Evolutionary conservation across 1,284 basidiomycete genomes (phyloP).

Genomic region (Sphagnurus paluster): DNA sequence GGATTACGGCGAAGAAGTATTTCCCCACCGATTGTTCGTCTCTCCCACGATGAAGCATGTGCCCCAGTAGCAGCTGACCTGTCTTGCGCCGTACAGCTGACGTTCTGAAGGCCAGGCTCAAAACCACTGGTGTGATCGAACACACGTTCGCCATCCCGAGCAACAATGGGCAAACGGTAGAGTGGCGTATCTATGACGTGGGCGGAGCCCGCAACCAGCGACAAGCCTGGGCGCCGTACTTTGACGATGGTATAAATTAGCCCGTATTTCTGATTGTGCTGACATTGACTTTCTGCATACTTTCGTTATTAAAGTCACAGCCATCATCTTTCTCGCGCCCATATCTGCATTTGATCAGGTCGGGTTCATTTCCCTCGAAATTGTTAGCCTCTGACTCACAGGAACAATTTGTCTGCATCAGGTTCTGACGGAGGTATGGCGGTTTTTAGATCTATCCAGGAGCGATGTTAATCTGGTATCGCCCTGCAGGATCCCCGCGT

Average conservation of each 20-base stretch:
- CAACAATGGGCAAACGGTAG: slow-evolving; percentile 55
- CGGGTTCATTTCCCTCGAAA: slow-evolving; percentile 11
- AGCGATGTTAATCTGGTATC: slow-evolving; percentile 8
- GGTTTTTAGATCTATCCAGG: slow-evolving; percentile 13
- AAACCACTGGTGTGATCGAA: slow-evolving; percentile 78
- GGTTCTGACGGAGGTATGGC: slow-evolving; percentile 65
- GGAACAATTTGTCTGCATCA: slow-evolving; percentile 20
- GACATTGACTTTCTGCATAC: slow-evolving; percentile 1
- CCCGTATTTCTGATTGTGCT: neutral
- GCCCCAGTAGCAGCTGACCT: slow-evolving; percentile 16
- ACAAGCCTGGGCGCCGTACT: slow-evolving; percentile 82
- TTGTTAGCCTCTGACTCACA: slow-evolving; percentile 13
- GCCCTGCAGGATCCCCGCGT: slow-evolving; percentile 56
- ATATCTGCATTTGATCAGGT: slow-evolving; percentile 82
- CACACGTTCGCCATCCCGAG: slow-evolving; percentile 68
- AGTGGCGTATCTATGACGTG: slow-evolving; percentile 83
- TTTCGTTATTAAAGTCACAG: slow-evolving; percentile 54
- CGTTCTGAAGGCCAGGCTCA: slow-evolving; percentile 66
- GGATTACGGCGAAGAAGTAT: slow-evolving; percentile 78
- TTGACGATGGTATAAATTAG: slow-evolving; percentile 61
- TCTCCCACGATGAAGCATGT: slow-evolving; percentile 6
- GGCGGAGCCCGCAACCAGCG: slow-evolving; percentile 74
- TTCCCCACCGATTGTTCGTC: slow-evolving; percentile 74
- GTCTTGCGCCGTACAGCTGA: slow-evolving; percentile 49
- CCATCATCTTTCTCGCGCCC: slow-evolving; percentile 81